Conservation (phyloP, 2,329 filamentous ascomycete species). For the Cordyceps sp. region DNA sequence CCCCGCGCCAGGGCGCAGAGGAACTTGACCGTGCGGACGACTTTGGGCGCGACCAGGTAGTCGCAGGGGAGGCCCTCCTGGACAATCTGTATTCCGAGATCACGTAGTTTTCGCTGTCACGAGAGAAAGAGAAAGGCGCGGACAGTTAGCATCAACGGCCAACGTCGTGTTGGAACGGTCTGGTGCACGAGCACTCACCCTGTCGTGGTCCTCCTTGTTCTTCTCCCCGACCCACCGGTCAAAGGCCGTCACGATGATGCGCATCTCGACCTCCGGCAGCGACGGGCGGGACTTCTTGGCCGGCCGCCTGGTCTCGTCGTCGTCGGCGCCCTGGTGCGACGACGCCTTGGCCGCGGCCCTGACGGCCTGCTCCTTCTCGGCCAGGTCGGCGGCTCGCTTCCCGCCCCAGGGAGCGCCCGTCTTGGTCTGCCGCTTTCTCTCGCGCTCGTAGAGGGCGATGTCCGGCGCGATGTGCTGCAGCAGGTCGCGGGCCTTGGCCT, state of each 20-base stretch:
- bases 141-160: neutral
- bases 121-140: neutral
- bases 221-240: conserved; percentile 61
- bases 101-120: conserved; percentile 65
- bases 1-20: conserved; percentile 72
- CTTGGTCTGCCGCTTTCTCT: conserved; percentile 57
- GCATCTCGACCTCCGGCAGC: conserved; percentile 48
- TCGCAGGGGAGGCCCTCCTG: conserved; percentile 62
- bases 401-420: conserved; percentile 40
- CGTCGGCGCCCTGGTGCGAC: conserved; percentile 22
- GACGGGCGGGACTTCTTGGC: conserved; percentile 45
- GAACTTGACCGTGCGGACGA: conserved; percentile 88
- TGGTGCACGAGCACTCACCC: conserved; percentile 36
- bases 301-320: conserved; percentile 31
- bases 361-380: conserved; percentile 34
- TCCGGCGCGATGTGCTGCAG: conserved; percentile 68
- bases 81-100: conserved; percentile 67
- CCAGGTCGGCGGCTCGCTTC: conserved; percentile 41
- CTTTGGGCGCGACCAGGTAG: conserved; percentile 71
- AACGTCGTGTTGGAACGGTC: neutral
- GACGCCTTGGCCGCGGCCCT: conserved; percentile 17
- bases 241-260: conserved; percentile 71
- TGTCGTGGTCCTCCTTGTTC: conserved; percentile 63
- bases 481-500: conserved; percentile 63
- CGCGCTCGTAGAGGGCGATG: conserved; percentile 81